phyloP scores from a whole-genome alignment of 495 filamentous ascomycete species.

The Daldinia grandis region DNA sequence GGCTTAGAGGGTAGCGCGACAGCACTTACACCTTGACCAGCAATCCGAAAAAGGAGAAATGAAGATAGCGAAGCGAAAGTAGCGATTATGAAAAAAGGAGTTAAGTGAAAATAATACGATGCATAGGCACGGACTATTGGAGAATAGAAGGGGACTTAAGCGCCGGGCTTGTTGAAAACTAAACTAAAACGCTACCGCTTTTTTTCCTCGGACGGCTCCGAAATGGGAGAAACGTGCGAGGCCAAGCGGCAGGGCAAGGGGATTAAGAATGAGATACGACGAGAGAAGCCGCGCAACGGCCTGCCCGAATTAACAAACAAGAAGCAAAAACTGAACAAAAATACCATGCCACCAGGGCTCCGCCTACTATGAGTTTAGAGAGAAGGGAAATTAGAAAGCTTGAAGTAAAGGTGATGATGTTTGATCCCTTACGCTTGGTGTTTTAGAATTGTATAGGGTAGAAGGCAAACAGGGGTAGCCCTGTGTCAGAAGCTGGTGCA shows the following conservation, averaged over 20 bases:
- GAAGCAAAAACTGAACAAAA: constrained; percentile 39
- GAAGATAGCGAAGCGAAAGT: constrained; percentile 49
- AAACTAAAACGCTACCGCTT: constrained; percentile 10
- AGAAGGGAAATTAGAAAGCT: constrained; percentile 15
- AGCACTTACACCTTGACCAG: constrained; percentile 42
- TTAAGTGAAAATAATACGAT: constrained; percentile 39
- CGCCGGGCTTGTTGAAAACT: constrained; percentile 28
- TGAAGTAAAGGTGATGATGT: constrained; percentile 38
- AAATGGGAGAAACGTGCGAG: constrained; percentile 34
- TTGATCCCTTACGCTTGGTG: constrained; percentile 49
- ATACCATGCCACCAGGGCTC: constrained; percentile 24
- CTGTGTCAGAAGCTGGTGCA: constrained; percentile 17
- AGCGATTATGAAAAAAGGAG: constrained; percentile 52
- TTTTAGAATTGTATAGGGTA: constrained; percentile 52
- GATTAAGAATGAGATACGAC: constrained; percentile 20
- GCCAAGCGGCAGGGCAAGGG: constrained; percentile 11
- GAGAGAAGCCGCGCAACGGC: constrained; percentile 23
- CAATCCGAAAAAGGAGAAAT: constrained; percentile 32
- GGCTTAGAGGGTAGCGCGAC: constrained; percentile 41
- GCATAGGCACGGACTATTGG: constrained; percentile 34
- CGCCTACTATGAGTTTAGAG: constrained; percentile 19
- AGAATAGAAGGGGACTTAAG: constrained; percentile 29
- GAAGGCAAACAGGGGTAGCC: constrained; percentile 13
- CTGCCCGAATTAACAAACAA: constrained; percentile 30
- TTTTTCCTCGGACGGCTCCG: constrained; percentile 23